Base-by-base conservation (phyloP, 805 yeast species). In the Suhomyces xylopsoci region DNA sequence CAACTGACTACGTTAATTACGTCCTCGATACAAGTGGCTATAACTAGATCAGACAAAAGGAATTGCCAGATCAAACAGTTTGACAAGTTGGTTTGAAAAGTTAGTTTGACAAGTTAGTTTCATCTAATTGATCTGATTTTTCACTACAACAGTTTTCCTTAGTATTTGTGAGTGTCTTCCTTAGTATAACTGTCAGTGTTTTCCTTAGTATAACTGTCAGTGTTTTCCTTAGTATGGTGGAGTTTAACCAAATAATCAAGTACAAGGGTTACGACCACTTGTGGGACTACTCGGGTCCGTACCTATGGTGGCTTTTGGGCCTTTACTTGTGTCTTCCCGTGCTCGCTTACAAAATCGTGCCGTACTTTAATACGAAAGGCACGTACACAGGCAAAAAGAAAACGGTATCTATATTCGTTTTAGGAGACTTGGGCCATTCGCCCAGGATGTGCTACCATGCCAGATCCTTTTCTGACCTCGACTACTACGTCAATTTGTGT, bases 361-460 rank as follows among this genome's bases (percentile, higher is more conserved):
- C 84, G 1, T 61, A 62, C 25, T 40, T 78, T 12, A 48, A 64
- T 4, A 58, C 66, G 32, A 62, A 63, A 22, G 59, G 63, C 15
- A 50, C 58, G 8, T 62, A 55, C 36, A 45, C 58, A 1, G 59
- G 68, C 20, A 64, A 60, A 30, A 57, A 62, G 54, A 82, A 77
- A 56, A 80, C 90, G 49, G 84, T 90, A 5, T 78, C 88, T 8
- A 83, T 94, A 17, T 79, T 90, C 56, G 99, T 94, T 2, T 72
- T 94, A 17, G 99, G 99, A 1, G 98, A 93, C 64, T 65, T 94
- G 50, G 97, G 97, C 12, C 96, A 91, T 64, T 92, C 97, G 0
- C 99, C 99, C 6, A 77, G 99, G 54, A 94, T 93, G 88, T 80
- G 86, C 59, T 88, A 93, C 69, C 99, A 94, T 66, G 96, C 96